Base-by-base conservation (phyloP, 176 grass and related monocot genomes). In the Guadua angustifolia region DNA sequence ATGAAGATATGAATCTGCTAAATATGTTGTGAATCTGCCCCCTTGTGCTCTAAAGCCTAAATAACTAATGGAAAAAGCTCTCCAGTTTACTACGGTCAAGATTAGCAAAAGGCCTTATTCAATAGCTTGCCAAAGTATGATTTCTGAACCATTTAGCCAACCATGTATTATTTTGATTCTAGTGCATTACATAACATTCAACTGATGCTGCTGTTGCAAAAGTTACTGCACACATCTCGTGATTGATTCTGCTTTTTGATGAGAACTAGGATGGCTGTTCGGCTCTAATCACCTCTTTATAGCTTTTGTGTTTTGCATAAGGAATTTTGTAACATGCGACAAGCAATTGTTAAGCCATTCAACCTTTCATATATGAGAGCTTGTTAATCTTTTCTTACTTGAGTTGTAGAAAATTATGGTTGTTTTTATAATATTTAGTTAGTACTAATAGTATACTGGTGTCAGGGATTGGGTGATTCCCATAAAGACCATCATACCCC, bases 81-180 rank as follows among this genome's bases (percentile, higher is more conserved):
- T 58, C 96, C 81, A 75, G 96, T 99, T 62, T 81, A 73, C 69
- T 99, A 94, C 3, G 89, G 94, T 0, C 89, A 99, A 73, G 87
- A 69, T 38, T 92, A 77, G 91, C n/a, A 91, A 32, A 90, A 87
- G 66, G 88, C 76, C 47, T 83, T 95, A 67, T 95, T 99, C 32
- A 10, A 88, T 59, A 93, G 93, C 55, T 87, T 99, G 90, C 76
- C 93, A 63, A 99, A 99, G 96, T 99, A 90, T 84, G 87, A 22
- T 86, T 81, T 85, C n/a, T 84, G 2, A 63, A 73, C 39, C 60
- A 60, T 78, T 58, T 19, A 17, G 35, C 50, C 14, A 24, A 33
- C 68, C 29, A 43, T 52, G 6, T 21, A 57, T 67, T 64, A 22
- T 66, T 73, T 79, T 4, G 17, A 21, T 50, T 79, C 4, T 74